Percentiles rank a stretch among this genome's conserved stretches.
Evolutionary conservation across 345 rosid genomes (phyloP).

Genomic region (Hibiscus trionum): DNA sequence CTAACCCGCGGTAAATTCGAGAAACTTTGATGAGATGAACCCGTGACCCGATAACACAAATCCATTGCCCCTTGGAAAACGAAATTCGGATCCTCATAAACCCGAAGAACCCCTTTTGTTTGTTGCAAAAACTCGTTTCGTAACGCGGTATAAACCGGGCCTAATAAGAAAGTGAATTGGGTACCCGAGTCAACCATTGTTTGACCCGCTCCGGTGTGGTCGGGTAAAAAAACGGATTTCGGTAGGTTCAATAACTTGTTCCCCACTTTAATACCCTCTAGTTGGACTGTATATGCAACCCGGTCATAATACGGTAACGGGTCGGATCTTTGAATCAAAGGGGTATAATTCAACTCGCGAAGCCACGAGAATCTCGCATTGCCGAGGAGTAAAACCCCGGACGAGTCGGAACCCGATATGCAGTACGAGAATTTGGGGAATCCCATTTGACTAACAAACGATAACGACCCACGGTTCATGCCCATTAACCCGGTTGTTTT

Average conservation of each 20-base stretch:
- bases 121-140: slow-evolving; percentile 45
- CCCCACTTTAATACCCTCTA: slow-evolving; percentile 59
- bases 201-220: slow-evolving; percentile 85
- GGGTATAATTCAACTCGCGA: slow-evolving; percentile 43
- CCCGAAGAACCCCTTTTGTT: slow-evolving; percentile 35
- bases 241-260: slow-evolving; percentile 36
- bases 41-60: slow-evolving; percentile 38
- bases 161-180: slow-evolving; percentile 59
- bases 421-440: slow-evolving; percentile 69
- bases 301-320: slow-evolving; percentile 67
- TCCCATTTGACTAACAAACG: slow-evolving; percentile 61
- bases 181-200: slow-evolving; percentile 83
- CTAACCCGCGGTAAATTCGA: slow-evolving; percentile 40
- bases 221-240: slow-evolving; percentile 46
- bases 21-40: slow-evolving; percentile 15
- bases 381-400: slow-evolving; percentile 61
- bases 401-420: slow-evolving; percentile 60
- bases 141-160: slow-evolving; percentile 55
- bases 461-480: slow-evolving; percentile 72
- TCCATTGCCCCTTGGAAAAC: slow-evolving; percentile 85
- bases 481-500: slow-evolving; percentile 73
- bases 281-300: slow-evolving; percentile 61
- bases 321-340: slow-evolving; percentile 38
- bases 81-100: slow-evolving; percentile 39
- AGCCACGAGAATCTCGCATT: slow-evolving; percentile 44